Conservation (phyloP, 495 filamentous ascomycete genomes). For the Xylaria palmicola region DNA sequence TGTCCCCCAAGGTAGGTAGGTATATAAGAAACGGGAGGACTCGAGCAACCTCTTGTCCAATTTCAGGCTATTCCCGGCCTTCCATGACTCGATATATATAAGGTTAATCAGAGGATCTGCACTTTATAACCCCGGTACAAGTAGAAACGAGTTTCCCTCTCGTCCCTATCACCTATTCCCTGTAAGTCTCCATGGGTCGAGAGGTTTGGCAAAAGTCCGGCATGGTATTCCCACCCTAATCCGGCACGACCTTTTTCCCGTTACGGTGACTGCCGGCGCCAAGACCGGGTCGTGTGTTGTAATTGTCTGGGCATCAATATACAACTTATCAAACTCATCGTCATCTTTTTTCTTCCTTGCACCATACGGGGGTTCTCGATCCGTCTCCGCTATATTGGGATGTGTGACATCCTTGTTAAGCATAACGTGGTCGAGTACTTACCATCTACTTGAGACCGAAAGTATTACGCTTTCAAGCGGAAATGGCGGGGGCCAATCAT, state of each 20-base stretch:
- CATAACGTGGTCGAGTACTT: conserved; percentile 73
- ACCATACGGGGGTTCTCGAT: conserved; percentile 84
- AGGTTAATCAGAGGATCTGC: conserved; percentile 22
- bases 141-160: conserved; percentile 21
- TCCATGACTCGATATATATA: conserved; percentile 26
- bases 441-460: not conserved
- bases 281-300: conserved; percentile 21
- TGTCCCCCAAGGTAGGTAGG: conserved; percentile 26
- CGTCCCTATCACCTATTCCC: conserved; percentile 14
- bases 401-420: conserved; percentile 91
- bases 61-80: conserved; percentile 31
- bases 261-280: conserved; percentile 23
- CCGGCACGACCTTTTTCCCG: conserved; percentile 19
- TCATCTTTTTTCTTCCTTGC: conserved; percentile 25
- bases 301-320: conserved; percentile 24
- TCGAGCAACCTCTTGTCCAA: conserved; percentile 27
- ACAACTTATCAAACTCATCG: conserved; percentile 16
- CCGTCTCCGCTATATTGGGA: conserved; percentile 78
- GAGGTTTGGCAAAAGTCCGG: conserved; percentile 22
- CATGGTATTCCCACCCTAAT: conserved; percentile 28
- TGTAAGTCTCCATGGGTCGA: conserved; percentile 19
- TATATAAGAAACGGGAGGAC: conserved; percentile 33
- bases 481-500: conserved; percentile 6
- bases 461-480: not conserved
- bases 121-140: conserved; percentile 19